Evolutionary conservation across 2,329 filamentous ascomycete species (phyloP).

Genomic region (Neonectria coccinea): DNA sequence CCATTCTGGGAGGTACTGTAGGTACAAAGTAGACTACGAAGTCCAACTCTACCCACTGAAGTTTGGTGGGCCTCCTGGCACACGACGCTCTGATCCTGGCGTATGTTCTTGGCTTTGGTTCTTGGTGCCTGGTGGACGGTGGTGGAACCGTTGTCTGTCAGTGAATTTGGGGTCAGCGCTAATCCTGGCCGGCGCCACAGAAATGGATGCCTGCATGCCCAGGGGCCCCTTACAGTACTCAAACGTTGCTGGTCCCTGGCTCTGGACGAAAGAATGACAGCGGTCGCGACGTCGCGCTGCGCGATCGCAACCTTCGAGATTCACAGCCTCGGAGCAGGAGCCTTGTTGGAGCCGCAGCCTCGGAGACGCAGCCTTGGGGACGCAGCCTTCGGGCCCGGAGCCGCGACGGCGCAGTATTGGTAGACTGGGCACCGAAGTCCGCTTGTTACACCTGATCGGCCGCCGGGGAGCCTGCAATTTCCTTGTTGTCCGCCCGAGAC

Average conservation of each 20-base stretch:
- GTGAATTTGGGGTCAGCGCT: slow-evolving; percentile 38
- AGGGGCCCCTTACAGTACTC: slow-evolving; percentile 24
- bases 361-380: slow-evolving; percentile 3
- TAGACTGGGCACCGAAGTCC: background rate
- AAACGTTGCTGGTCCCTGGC: slow-evolving; percentile 14
- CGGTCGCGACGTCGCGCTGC: slow-evolving; percentile 19
- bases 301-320: slow-evolving; percentile 14
- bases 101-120: slow-evolving; percentile 20
- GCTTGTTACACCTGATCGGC: background rate
- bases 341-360: background rate
- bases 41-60: slow-evolving; percentile 26
- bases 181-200: slow-evolving; percentile 35
- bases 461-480: background rate
- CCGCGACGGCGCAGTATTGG: background rate
- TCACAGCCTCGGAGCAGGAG: slow-evolving; percentile 5
- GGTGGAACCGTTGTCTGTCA: slow-evolving; percentile 46
- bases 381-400: background rate
- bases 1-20: slow-evolving; percentile 7
- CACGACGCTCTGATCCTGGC: slow-evolving; percentile 35
- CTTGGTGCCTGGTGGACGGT: slow-evolving; percentile 7
- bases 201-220: slow-evolving; percentile 36
- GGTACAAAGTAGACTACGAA: background rate
- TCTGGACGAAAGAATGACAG: slow-evolving; percentile 8
- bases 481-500: background rate
- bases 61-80: slow-evolving; percentile 34